Base-by-base conservation (phyloP, 2,329 filamentous ascomycete genomes). In the Sporothrix sp. region DNA sequence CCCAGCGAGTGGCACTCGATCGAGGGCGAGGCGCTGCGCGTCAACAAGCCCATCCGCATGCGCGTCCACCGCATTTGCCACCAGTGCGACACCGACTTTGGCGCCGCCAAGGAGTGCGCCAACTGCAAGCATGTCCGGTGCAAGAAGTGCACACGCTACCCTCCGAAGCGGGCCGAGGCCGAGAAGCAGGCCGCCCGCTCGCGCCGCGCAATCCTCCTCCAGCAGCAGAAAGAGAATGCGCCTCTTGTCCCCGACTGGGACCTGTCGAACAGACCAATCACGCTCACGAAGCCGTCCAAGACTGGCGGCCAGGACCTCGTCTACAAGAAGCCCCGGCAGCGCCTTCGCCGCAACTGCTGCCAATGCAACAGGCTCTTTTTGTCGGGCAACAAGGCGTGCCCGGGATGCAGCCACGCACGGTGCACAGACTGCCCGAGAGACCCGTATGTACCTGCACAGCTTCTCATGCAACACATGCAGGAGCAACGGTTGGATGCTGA, bases 401-500 rank as follows among this genome's bases (percentile, higher is more conserved):
- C 71, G 7, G 72, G 71, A 35, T 95, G 89, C 65, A 69, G 73
- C 25, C 89, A 95, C 65, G 65, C 74, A 47, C 81, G 87, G 49
- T 95, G 88, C 70, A 86, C 81, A 35, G 84, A 84, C 62, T 94
- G 88, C 64, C 87, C 86, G 25, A 75, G 87, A 59, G 82, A 88
- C 60, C 87, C 87, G 75, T 88, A 77, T 65, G 84, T 81, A 48
- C 11, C 14, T 21, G 16, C 28, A 33, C 27, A 6, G 9, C 47
- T n/a, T n/a, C n/a, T n/a, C n/a, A n/a, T n/a, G n/a, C n/a, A n/a
- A n/a, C n/a, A n/a, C n/a, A n/a, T n/a, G n/a, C n/a, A n/a, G n/a
- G n/a, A n/a, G n/a, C n/a, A n/a, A n/a, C n/a, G n/a, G n/a, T n/a
- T n/a, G n/a, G 25, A 21, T 30, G 32, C 47, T 57, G 39, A 53